A percentile compares a stretch with the other conserved stretches of the same genome.
These are phyloP conservation scores for Pichia cephalocereana DNA, from an alignment of 805 yeast species.

Conservation along the genomic window DNA sequence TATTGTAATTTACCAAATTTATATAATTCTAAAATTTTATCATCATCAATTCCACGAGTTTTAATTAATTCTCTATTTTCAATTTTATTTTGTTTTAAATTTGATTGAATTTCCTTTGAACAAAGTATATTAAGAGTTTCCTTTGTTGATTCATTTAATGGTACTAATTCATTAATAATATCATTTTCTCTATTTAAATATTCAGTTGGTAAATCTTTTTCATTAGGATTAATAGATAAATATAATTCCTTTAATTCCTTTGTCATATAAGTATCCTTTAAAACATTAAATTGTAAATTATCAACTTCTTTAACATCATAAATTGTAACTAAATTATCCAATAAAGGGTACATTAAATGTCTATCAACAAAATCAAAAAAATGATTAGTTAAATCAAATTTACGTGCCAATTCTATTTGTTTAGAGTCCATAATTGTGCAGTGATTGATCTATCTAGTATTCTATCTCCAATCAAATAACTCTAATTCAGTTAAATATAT, in stretches of 20 bases:
- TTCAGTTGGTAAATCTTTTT: slow-evolving; percentile 31
- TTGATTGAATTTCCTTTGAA: slow-evolving; percentile 41
- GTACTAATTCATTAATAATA: slow-evolving; percentile 29
- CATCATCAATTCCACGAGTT: slow-evolving; percentile 38
- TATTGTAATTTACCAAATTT: slow-evolving; percentile 55
- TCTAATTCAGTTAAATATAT: too few species aligned
- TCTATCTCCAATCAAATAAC: too few species aligned
- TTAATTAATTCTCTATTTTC: slow-evolving; percentile 39
- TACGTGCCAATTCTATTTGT: slow-evolving; percentile 33
- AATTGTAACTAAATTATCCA: slow-evolving; percentile 13
- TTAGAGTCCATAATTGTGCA: background rate
- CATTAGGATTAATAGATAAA: slow-evolving; percentile 31
- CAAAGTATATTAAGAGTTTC: slow-evolving; percentile 37
- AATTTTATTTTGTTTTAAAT: slow-evolving; percentile 46
- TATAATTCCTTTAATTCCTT: slow-evolving; percentile 39
- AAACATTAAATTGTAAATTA: slow-evolving; percentile 40
- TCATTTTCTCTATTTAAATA: slow-evolving; percentile 31
- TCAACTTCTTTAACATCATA: slow-evolving; percentile 34
- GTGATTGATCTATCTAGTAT: too few species aligned
- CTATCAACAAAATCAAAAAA: slow-evolving; percentile 53
- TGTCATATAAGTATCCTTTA: slow-evolving; percentile 51
- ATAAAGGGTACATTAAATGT: slow-evolving; percentile 39
- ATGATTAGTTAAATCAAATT: slow-evolving; percentile 46
- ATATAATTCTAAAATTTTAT: slow-evolving; percentile 41
- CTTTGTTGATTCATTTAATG: slow-evolving; percentile 34